Percentiles rank a stretch among this genome's conserved stretches.
Evolutionary conservation across 2,329 filamentous ascomycete species (phyloP).

Genomic region (Cercospora berteroae): DNA sequence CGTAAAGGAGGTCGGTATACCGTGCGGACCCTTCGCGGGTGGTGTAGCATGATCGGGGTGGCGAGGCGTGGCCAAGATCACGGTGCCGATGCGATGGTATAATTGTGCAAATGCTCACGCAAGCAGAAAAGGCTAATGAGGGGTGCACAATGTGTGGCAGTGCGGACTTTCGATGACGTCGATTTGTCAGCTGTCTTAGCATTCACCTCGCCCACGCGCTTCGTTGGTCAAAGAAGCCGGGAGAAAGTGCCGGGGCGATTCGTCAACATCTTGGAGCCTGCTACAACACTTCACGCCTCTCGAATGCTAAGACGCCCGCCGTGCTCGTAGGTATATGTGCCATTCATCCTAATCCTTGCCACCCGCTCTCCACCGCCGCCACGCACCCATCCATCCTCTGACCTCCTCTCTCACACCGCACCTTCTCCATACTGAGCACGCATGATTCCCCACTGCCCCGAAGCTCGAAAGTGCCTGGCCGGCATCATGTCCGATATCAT

Average conservation of each 20-base stretch:
- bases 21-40: neutral
- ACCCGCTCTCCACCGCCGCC: neutral
- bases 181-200: neutral
- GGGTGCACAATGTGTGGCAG: neutral
- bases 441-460: slow-evolving; percentile 17
- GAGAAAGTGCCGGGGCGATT: neutral
- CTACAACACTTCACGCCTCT: neutral
- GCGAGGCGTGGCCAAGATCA: neutral
- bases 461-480: slow-evolving; percentile 16
- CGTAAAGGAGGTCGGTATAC: neutral
- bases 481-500: slow-evolving; percentile 14
- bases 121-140: neutral
- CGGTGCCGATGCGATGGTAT: neutral
- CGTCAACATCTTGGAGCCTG: neutral
- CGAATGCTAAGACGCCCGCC: neutral
- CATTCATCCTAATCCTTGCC: slow-evolving; percentile 4
- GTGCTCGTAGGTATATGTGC: slow-evolving; percentile 1
- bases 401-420: neutral
- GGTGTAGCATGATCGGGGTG: neutral
- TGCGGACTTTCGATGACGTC: neutral
- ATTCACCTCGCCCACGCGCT: neutral
- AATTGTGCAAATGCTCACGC: neutral
- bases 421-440: neutral
- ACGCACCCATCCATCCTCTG: neutral
- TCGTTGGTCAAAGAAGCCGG: neutral